Evolutionary conservation across 495 filamentous ascomycete species (phyloP).

Genomic region (Hypoxylon rickii): DNA sequence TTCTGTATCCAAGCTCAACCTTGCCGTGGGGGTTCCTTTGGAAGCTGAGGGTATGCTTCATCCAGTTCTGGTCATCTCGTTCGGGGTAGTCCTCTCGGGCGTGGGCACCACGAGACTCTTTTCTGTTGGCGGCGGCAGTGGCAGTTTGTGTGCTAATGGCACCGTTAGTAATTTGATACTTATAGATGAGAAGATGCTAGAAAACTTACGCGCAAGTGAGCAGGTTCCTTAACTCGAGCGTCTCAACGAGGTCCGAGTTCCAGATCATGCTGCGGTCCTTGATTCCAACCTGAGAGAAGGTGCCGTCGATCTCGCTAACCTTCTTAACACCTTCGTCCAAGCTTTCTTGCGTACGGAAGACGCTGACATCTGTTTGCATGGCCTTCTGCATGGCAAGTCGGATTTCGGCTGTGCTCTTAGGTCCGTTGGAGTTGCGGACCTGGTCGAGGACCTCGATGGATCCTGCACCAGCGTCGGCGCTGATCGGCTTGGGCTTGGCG

Average conservation of each 20-base stretch:
- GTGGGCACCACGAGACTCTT: constrained; percentile 94
- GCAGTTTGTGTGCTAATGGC: constrained; percentile 76
- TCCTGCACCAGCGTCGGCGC: constrained; percentile 82
- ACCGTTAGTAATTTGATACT: constrained; percentile 25
- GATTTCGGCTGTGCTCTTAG: constrained; percentile 84
- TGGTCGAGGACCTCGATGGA: constrained; percentile 86
- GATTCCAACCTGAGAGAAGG: constrained; percentile 80
- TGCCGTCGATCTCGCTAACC: constrained; percentile 79
- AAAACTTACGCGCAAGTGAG: constrained; percentile 86
- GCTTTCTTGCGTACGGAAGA: constrained; percentile 94
- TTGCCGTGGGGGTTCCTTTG: constrained; percentile 86
- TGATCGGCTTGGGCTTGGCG: constrained; percentile 71
- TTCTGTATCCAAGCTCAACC: constrained; percentile 77
- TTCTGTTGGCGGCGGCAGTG: constrained; percentile 78
- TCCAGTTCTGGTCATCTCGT: constrained; percentile 92
- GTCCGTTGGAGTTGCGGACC: constrained; percentile 79
- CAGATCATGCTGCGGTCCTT: constrained; percentile 99
- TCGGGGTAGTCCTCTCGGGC: constrained; percentile 95
- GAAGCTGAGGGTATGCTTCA: constrained; percentile 96
- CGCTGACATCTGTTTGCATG: constrained; percentile 96
- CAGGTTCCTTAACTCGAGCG: constrained; percentile 88
- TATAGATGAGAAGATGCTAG: not conserved
- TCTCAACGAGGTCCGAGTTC: constrained; percentile 97
- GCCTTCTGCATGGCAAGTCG: constrained; percentile 93
- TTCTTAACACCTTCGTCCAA: constrained; percentile 81